These are phyloP conservation scores for Arabidopsis lyrata DNA, from an alignment of 441 rosid species.

Conservation along the genomic window DNA sequence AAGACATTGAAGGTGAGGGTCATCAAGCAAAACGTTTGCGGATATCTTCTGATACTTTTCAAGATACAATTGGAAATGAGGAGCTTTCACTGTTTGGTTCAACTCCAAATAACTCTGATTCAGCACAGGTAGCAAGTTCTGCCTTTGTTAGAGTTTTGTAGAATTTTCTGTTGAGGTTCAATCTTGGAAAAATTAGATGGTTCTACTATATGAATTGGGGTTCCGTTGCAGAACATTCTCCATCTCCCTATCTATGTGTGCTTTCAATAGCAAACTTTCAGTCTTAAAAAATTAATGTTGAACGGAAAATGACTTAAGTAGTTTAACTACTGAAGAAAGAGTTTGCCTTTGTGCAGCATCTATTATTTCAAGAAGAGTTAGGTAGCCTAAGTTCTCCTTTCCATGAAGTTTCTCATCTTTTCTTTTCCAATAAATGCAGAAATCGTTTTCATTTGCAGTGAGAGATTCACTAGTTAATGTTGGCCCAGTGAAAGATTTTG, in stretches of 20 bases:
- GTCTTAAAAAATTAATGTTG: background rate
- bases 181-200: slow-evolving; percentile 24
- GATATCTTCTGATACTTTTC: slow-evolving; percentile 87
- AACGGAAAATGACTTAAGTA: slow-evolving; percentile 13
- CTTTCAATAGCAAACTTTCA: slow-evolving; percentile 3
- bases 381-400: slow-evolving; percentile 26
- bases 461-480: slow-evolving; percentile 92
- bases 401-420: slow-evolving; percentile 38
- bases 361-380: slow-evolving; percentile 32
- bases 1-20: slow-evolving; percentile 90
- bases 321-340: slow-evolving; percentile 15
- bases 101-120: slow-evolving; percentile 77
- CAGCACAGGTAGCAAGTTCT: slow-evolving; percentile 73
- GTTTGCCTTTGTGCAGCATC: slow-evolving; percentile 23
- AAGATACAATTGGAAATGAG: slow-evolving; percentile 89
- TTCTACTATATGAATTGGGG: slow-evolving; percentile 24
- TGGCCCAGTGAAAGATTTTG: slow-evolving; percentile 98
- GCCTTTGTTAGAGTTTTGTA: slow-evolving; percentile 38
- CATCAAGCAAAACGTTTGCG: slow-evolving; percentile 85
- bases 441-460: slow-evolving; percentile 91
- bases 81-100: slow-evolving; percentile 94
- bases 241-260: slow-evolving; percentile 21
- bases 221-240: slow-evolving; percentile 24
- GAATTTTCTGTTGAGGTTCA: slow-evolving; percentile 28
- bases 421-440: slow-evolving; percentile 65